Conservation (phyloP, 169 alveolate species). For the Eimeria zaria region DNA sequence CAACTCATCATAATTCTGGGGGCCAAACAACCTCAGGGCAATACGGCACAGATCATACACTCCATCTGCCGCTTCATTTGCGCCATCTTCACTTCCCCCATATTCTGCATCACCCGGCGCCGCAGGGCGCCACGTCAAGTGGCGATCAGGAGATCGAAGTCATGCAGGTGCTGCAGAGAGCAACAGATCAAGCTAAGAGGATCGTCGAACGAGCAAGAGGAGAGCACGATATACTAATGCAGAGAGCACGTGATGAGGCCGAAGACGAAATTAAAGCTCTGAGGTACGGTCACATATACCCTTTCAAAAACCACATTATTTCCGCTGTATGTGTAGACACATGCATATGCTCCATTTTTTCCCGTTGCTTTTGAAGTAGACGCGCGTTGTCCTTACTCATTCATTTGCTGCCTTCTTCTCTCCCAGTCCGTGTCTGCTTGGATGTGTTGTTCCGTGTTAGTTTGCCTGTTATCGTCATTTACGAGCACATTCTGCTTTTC, state of each 20-base stretch:
- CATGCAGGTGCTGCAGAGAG: conserved; percentile 43
- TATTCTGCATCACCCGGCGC: conserved; percentile 36
- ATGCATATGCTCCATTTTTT: background rate
- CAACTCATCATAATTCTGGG: background rate
- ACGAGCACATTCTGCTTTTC: background rate
- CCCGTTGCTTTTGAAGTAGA: background rate
- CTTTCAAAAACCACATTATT: background rate
- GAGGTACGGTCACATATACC: background rate
- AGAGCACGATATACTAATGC: conserved; percentile 31
- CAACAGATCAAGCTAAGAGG: conserved; percentile 25
- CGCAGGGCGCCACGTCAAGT: background rate
- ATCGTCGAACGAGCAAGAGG: conserved; percentile 50
- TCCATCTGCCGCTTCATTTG: conserved; percentile 24
- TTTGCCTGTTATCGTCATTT: background rate
- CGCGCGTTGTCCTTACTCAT: background rate
- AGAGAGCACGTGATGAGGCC: conserved; percentile 62
- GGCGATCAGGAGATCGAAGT: conserved; percentile 34
- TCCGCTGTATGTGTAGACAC: background rate
- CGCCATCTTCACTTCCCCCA: conserved; percentile 56
- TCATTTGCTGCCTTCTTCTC: background rate
- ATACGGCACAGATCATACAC: conserved; percentile 5
- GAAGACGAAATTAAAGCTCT: conserved; percentile 44
- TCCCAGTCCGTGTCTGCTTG: background rate
- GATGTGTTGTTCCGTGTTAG: background rate
- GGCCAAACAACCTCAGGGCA: background rate